Percentiles rank a stretch among this genome's conserved stretches.
phyloP scores from a whole-genome alignment of 1,284 basidiomycete genomes.

The Marasmius oreades region DNA sequence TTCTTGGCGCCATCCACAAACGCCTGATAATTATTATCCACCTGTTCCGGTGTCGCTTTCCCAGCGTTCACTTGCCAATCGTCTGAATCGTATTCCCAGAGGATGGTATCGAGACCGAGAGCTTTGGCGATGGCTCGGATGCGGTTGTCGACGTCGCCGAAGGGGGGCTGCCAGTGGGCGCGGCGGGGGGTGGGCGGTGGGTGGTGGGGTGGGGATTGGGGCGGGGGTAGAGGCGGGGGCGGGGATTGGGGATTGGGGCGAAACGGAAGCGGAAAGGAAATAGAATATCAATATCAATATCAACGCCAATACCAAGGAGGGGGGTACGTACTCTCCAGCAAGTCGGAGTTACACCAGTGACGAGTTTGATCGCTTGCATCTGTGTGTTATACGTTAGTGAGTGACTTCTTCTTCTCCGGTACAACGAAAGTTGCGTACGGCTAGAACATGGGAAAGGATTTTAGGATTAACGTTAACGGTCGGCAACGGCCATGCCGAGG shows the following conservation, averaged over 20 bases:
- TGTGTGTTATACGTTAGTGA: conserved; percentile 17
- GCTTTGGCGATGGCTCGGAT: conserved; percentile 62
- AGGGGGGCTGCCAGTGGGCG: conserved; percentile 51
- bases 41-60: conserved; percentile 36
- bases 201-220: too few species aligned
- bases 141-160: conserved; percentile 64
- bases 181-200: too few species aligned
- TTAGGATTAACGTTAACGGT: too few species aligned
- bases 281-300: too few species aligned
- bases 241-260: too few species aligned
- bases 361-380: conserved; percentile 49
- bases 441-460: too few species aligned
- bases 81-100: conserved; percentile 68
- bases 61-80: conserved; percentile 59
- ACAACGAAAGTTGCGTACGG: not conserved
- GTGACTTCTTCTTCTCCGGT: too few species aligned
- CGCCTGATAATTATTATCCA: conserved; percentile 39
- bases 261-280: too few species aligned
- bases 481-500: conserved; percentile 2
- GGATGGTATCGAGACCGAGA: conserved; percentile 54
- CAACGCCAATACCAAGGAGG: too few species aligned
- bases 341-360: conserved; percentile 60
- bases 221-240: too few species aligned
- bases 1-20: conserved; percentile 34
- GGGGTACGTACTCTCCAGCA: conserved; percentile 56